These are phyloP conservation scores for Globisporangium cederbergense DNA, from an alignment of 352 stramenopile species.

Conservation along the genomic window DNA sequence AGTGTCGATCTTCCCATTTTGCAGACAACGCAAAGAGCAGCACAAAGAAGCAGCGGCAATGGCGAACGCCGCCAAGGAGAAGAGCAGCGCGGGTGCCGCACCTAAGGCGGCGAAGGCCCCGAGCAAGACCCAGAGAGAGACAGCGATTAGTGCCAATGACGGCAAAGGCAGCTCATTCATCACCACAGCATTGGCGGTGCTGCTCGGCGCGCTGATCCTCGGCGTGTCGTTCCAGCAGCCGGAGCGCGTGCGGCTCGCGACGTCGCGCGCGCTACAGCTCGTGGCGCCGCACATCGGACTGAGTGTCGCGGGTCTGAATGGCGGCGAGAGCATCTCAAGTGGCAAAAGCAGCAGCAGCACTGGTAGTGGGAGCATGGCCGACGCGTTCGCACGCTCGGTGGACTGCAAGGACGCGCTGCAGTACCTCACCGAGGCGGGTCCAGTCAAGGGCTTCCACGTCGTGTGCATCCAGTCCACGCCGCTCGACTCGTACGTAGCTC, in stretches of 20 bases:
- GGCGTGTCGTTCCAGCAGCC: constrained; percentile 1
- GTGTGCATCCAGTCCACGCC: constrained; percentile 44
- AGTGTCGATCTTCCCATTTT: too few relatives aligned
- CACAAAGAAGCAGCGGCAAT: not conserved
- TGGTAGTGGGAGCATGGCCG: not conserved
- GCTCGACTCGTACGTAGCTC: constrained; percentile 29
- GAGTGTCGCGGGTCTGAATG: not conserved
- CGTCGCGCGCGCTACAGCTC: constrained; percentile 9
- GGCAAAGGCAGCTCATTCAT: not conserved
- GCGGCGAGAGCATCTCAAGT: not conserved
- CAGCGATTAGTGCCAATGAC: not conserved
- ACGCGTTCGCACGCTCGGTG: constrained; percentile 15
- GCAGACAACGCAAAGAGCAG: too few relatives aligned
- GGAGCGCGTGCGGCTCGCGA: constrained; percentile 2
- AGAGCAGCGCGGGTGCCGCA: not conserved
- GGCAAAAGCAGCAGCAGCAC: not conserved
- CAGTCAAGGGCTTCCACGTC: constrained; percentile 68
- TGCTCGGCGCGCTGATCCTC: constrained; percentile 7
- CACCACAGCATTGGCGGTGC: not conserved
- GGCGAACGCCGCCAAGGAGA: not conserved
- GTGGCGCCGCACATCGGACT: constrained; percentile 7
- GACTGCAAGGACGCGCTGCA: constrained; percentile 31
- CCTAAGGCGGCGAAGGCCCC: not conserved
- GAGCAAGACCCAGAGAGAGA: not conserved
- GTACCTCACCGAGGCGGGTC: constrained; percentile 48